These are phyloP conservation scores for Solanum bukasovii DNA, from an alignment of 257 asterid species.

Conservation along the genomic window DNA sequence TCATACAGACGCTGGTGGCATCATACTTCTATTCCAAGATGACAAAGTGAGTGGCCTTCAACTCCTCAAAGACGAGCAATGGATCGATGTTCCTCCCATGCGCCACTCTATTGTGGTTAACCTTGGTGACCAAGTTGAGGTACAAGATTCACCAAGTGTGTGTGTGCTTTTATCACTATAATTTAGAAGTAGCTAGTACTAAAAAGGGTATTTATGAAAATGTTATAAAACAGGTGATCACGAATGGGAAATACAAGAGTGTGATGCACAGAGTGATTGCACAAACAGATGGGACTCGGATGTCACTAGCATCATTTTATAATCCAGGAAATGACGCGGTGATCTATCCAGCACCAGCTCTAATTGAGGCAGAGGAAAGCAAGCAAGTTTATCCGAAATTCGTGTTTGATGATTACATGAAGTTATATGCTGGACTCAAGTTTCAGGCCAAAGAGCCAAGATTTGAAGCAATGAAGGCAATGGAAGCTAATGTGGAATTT, in stretches of 20 bases:
- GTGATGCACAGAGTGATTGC: conserved; percentile 21
- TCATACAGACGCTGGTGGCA: conserved; percentile 73
- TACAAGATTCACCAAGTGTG: neutral
- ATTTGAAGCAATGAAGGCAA: conserved; percentile 15
- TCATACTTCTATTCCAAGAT: conserved; percentile 56
- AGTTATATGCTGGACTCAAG: conserved; percentile 12
- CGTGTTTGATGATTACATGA: conserved; percentile 14
- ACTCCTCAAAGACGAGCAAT: conserved; percentile 42
- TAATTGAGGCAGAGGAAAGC: conserved; percentile 5
- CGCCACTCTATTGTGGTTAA: conserved; percentile 52
- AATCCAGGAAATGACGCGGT: conserved; percentile 20
- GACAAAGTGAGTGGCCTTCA: conserved; percentile 56
- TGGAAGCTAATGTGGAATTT: neutral
- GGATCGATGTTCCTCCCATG: conserved; percentile 58
- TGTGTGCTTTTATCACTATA: neutral
- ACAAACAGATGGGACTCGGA: conserved; percentile 9
- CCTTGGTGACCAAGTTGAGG: conserved; percentile 66
- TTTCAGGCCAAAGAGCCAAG: conserved; percentile 24
- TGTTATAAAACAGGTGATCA: conserved; percentile 9
- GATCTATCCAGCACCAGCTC: conserved; percentile 11
- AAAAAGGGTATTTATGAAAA: neutral
- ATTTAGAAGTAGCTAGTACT: neutral
- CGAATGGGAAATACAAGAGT: conserved; percentile 18
- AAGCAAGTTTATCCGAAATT: conserved; percentile 9
- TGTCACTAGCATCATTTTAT: conserved; percentile 19